Percentiles rank a stretch among this genome's conserved stretches.
Conservation (phyloP, 257 asterid species). For the Henckelia pumila region DNA sequence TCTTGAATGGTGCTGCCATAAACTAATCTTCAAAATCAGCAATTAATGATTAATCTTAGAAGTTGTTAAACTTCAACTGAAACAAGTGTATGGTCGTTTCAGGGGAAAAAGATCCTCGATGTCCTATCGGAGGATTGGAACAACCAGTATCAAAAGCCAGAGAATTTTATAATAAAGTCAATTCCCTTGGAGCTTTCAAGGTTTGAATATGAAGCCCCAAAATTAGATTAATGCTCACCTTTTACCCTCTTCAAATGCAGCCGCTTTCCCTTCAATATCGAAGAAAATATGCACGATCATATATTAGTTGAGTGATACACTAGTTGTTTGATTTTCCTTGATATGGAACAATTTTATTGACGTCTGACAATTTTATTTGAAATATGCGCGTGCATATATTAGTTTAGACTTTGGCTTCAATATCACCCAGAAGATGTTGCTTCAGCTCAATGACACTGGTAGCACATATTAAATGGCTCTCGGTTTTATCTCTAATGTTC, state of each 20-base stretch:
- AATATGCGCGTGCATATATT: too few species aligned
- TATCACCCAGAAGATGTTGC: too few species aligned
- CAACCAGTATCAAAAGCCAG: constrained; percentile 48
- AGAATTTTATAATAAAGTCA: constrained; percentile 34
- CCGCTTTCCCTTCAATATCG: too few species aligned
- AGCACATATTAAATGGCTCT: too few species aligned
- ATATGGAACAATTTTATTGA: too few species aligned
- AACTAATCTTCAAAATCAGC: background rate
- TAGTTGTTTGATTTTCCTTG: too few species aligned
- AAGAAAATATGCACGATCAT: too few species aligned
- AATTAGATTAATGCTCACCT: background rate
- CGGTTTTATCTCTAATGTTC: too few species aligned
- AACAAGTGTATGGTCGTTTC: constrained; percentile 5
- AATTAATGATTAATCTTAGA: background rate
- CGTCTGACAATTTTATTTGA: too few species aligned
- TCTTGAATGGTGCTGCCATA: constrained; percentile 57
- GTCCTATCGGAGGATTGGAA: constrained; percentile 65
- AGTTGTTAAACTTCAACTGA: constrained; percentile 4
- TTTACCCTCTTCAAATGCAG: background rate
- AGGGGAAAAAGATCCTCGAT: constrained; percentile 85
- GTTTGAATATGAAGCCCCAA: constrained; percentile 25
- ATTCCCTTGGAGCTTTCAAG: constrained; percentile 42
- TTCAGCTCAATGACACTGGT: too few species aligned
- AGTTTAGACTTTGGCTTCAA: too few species aligned
- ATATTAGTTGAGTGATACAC: too few species aligned